These are phyloP conservation scores for Tylopilus plumbeoviolaceoides DNA, from an alignment of 768 basidiomycete species.

Conservation along the genomic window DNA sequence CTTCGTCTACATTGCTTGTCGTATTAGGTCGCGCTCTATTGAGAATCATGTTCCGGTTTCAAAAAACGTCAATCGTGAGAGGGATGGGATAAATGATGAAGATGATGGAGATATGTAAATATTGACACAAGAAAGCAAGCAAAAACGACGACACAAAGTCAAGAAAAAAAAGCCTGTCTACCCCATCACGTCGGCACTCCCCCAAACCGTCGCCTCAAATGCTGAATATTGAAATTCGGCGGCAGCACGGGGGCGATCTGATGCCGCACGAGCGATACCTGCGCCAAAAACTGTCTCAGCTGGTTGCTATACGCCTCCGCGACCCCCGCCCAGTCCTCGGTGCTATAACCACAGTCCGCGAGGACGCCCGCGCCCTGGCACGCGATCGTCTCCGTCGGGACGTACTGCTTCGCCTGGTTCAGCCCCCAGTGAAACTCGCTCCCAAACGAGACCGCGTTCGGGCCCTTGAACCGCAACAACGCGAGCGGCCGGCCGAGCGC, in stretches of 20 bases:
- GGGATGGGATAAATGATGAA: not conserved
- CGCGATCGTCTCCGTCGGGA: slow-evolving; percentile 17
- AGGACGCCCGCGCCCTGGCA: slow-evolving; percentile 22
- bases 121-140: not conserved
- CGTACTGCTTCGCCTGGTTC: slow-evolving; percentile 24
- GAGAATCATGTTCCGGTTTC: not conserved
- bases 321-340: slow-evolving; percentile 25
- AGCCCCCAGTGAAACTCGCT: slow-evolving; percentile 30
- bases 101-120: not conserved
- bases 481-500: slow-evolving; percentile 19
- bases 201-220: slow-evolving; percentile 27
- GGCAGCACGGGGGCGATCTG: slow-evolving; percentile 30
- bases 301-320: slow-evolving; percentile 30
- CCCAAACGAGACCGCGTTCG: slow-evolving; percentile 26
- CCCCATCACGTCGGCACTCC: slow-evolving; percentile 20
- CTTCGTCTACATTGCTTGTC: slow-evolving; percentile 10
- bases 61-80: not conserved
- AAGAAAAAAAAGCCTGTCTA: not conserved
- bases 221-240: slow-evolving; percentile 31
- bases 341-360: slow-evolving; percentile 23
- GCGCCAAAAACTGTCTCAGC: slow-evolving; percentile 28
- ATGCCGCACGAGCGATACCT: slow-evolving; percentile 29
- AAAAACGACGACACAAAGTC: not conserved
- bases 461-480: slow-evolving; percentile 27
- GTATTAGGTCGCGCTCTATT: slow-evolving; percentile 5